Percentiles rank a stretch among this genome's conserved stretches.
Evolutionary conservation across 2,329 filamentous ascomycete genomes (phyloP).

Genomic region (Exserohilum turcica): DNA sequence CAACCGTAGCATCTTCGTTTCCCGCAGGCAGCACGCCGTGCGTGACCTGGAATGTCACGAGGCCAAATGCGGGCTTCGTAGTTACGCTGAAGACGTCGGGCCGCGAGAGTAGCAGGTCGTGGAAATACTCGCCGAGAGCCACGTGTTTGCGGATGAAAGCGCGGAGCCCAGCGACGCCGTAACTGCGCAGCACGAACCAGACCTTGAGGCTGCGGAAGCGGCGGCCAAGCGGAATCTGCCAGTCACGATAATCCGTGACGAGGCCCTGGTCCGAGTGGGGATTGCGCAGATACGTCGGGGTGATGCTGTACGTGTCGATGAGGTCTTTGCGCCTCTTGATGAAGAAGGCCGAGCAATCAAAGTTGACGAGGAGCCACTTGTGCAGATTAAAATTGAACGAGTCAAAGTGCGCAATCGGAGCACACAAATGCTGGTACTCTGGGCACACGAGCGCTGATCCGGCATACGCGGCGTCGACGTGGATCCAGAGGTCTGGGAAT

Average conservation of each 20-base stretch:
- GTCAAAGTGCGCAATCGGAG: slow-evolving; percentile 71
- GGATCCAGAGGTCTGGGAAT: slow-evolving; percentile 77
- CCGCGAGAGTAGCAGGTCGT: slow-evolving; percentile 61
- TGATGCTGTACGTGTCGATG: slow-evolving; percentile 78
- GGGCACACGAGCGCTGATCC: slow-evolving; percentile 82
- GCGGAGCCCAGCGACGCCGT: slow-evolving; percentile 77
- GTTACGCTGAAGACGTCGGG: slow-evolving; percentile 77
- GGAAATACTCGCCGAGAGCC: slow-evolving; percentile 71
- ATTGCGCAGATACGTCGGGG: slow-evolving; percentile 82
- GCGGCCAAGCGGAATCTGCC: slow-evolving; percentile 91
- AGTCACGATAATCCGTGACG: slow-evolving; percentile 94
- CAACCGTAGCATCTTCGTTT: neutral
- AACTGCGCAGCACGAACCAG: slow-evolving; percentile 90
- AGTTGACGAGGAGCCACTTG: slow-evolving; percentile 96
- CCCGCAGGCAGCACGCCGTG: slow-evolving; percentile 4
- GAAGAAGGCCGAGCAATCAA: slow-evolving; percentile 79
- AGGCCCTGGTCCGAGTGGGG: slow-evolving; percentile 77
- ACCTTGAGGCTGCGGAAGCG: slow-evolving; percentile 89
- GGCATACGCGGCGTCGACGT: slow-evolving; percentile 92
- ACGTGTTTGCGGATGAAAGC: slow-evolving; percentile 74
- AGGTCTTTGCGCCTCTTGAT: slow-evolving; percentile 76
- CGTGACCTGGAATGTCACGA: slow-evolving; percentile 75
- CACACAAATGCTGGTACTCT: slow-evolving; percentile 73
- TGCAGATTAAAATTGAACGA: slow-evolving; percentile 96
- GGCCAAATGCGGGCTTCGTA: slow-evolving; percentile 73